Base-by-base conservation (phyloP, 495 filamentous ascomycete species). In the Bacidia gigantensis region DNA sequence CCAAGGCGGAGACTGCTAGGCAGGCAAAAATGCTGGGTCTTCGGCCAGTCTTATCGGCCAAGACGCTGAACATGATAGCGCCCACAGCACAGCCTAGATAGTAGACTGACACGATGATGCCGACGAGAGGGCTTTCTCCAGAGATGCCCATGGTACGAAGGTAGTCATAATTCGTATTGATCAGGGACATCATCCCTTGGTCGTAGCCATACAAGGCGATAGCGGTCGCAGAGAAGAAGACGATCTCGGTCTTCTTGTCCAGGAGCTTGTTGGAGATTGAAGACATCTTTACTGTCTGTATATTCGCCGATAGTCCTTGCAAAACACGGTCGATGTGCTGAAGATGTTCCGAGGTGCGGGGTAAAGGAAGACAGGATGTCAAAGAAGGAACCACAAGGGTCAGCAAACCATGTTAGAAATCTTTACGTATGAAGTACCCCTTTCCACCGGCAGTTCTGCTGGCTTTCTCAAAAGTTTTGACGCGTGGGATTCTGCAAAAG, bases 191-290 rank as follows among this genome's bases (percentile, higher is more conserved):
- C 77, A 79, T 79, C 39, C 53, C 69, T 56, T 73, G 69, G 45
- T 75, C 72, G 48, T 77, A 77, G 9, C 77, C 77, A 66, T 78
- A 80, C 21, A 80, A 67, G 47, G 73, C 72, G 49, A 80, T 79
- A n/a, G 76, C 75, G 2, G 72, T 72, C 45, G 67, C 68, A 21
- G 73, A 76, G 65, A 79, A 79, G 35, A 72, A 38, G 12, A 76
- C 66, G 22, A 78, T 67, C 58, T 72, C 62, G 29, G 51, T 54
- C 59, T 72, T 67, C 60, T 72, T 70, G 35, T 58, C 51, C 46
- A 55, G 46, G 3, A 62, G 29, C 3, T 56, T 35, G 17, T 43
- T 54, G 44, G 58, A 40, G 18, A 57, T 9, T 0, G 51, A 57
- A 18, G 26, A 41, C 58, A 60, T 61, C 9, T 48, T 58, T 43